Conservation (phyloP, 2,329 filamentous ascomycete species). For the Aureobasidium sp. region DNA sequence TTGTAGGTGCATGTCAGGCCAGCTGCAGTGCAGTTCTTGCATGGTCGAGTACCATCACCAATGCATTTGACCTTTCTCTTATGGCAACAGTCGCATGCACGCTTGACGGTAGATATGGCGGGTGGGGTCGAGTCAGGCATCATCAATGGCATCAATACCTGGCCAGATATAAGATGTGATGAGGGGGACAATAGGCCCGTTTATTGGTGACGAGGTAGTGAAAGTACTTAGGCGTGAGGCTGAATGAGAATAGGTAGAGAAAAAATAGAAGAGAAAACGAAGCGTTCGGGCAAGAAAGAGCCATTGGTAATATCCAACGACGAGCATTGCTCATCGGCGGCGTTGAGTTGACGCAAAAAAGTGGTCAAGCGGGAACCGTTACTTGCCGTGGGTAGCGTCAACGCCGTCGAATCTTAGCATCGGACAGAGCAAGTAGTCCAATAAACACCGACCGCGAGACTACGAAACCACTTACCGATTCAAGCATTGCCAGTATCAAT, state of each 20-base stretch:
- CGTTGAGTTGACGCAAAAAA: constrained; percentile 13
- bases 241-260: not conserved
- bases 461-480: constrained; percentile 4
- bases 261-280: constrained; percentile 9
- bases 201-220: not conserved
- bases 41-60: constrained; percentile 43
- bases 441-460: not conserved
- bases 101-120: constrained; percentile 21
- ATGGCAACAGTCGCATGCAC: constrained; percentile 29
- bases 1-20: constrained; percentile 56
- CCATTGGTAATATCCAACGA: constrained; percentile 12
- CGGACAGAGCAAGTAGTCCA: not conserved
- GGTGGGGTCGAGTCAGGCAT: constrained; percentile 16
- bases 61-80: constrained; percentile 45
- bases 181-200: not conserved
- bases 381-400: constrained; percentile 11
- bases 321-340: constrained; percentile 2
- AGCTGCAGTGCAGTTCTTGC: constrained; percentile 53
- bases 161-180: not conserved
- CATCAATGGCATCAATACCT: constrained; percentile 14
- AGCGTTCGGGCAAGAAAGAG: constrained; percentile 8
- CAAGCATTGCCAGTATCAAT: not conserved
- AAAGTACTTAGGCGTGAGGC: not conserved
- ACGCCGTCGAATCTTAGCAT: constrained; percentile 15
- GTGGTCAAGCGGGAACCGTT: constrained; percentile 11